phyloP scores from a whole-genome alignment of 2,329 filamentous ascomycete genomes.

The Alternaria metachromatica region DNA sequence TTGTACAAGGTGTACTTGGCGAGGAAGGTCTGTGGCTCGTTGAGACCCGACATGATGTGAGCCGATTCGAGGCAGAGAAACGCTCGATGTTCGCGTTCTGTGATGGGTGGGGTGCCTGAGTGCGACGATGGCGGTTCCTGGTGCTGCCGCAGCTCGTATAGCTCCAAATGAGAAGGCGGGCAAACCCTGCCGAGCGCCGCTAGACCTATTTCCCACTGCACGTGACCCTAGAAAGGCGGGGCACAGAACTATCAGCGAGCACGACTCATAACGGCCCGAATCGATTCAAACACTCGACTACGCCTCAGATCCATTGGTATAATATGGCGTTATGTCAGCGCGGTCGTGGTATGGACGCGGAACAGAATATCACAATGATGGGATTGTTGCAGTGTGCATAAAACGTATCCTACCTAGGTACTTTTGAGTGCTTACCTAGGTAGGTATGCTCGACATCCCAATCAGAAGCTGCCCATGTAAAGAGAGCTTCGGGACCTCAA shows the following conservation, averaged over 20 bases:
- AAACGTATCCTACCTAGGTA: neutral
- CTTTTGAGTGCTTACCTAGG: neutral
- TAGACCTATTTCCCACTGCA: neutral
- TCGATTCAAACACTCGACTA: neutral
- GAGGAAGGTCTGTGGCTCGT: neutral
- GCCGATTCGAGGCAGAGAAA: neutral
- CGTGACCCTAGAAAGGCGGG: neutral
- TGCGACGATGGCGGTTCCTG: neutral
- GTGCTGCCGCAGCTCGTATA: neutral
- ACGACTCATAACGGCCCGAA: neutral
- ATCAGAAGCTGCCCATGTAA: neutral
- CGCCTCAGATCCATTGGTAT: neutral
- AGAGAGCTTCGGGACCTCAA: neutral
- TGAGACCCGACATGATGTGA: neutral
- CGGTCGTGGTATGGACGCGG: neutral
- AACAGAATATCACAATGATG: neutral
- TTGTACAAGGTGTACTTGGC: slow-evolving; percentile 13
- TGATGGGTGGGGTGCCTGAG: neutral
- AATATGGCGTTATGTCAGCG: neutral
- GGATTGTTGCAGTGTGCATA: neutral
- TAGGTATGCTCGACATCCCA: neutral
- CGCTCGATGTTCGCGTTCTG: neutral
- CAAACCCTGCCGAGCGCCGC: neutral
- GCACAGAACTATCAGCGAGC: neutral
- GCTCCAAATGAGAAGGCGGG: neutral